Conservation (phyloP, 306 rosid genomes). For the Pachyrhizus erosus region DNA sequence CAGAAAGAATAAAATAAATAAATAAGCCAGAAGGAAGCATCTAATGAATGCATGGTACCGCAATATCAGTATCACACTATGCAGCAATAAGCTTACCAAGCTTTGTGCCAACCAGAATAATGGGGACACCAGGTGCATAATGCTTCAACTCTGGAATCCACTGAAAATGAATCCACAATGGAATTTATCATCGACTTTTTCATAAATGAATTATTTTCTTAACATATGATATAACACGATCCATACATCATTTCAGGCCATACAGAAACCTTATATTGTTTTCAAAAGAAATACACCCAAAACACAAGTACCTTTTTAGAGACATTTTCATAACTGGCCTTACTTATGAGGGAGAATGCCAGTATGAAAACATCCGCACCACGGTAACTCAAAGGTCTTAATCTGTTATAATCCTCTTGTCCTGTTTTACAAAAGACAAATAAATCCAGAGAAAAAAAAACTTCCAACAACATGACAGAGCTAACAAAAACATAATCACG, state of each 20-base stretch:
- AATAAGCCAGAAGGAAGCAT: background rate
- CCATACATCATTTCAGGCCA: background rate
- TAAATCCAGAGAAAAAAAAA: conserved; percentile 47
- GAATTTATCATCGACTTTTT: conserved; percentile 20
- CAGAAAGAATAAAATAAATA: background rate
- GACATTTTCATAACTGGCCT: conserved; percentile 77
- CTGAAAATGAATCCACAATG: conserved; percentile 59
- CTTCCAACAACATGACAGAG: background rate
- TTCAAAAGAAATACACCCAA: conserved; percentile 24
- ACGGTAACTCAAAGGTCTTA: conserved; percentile 79
- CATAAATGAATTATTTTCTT: conserved; percentile 18
- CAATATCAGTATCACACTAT: conserved; percentile 29
- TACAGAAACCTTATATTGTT: background rate
- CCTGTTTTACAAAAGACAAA: conserved; percentile 58
- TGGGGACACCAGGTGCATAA: conserved; percentile 99
- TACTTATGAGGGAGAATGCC: conserved; percentile 76
- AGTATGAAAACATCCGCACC: conserved; percentile 76
- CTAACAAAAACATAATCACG: conserved; percentile 14
- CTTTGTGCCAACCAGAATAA: conserved; percentile 95
- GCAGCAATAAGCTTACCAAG: conserved; percentile 67
- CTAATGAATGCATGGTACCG: background rate
- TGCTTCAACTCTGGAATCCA: conserved; percentile 99
- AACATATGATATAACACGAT: background rate
- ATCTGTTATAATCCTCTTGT: conserved; percentile 75
- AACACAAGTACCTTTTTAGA: conserved; percentile 63